Evolutionary conservation across 768 basidiomycete genomes (phyloP).

Genomic region (Serendipita indica): DNA sequence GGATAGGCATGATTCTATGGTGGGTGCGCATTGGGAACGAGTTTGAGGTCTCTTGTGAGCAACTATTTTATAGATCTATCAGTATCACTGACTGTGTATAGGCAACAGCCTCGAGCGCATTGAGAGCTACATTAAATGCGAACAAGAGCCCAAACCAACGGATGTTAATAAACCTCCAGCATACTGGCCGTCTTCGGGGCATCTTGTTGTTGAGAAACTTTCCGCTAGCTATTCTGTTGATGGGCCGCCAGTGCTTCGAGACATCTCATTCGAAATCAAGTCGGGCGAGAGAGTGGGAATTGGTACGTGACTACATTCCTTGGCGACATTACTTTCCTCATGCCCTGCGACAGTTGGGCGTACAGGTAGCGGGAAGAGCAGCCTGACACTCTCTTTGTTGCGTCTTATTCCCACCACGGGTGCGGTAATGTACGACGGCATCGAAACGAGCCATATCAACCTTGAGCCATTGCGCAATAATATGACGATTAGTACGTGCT

Average conservation of each 20-base stretch:
- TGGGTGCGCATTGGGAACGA: slow-evolving; percentile 30
- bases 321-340: background rate
- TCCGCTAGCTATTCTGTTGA: slow-evolving; percentile 40
- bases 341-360: slow-evolving; percentile 32
- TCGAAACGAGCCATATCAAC: slow-evolving; percentile 35
- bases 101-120: slow-evolving; percentile 34
- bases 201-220: slow-evolving; percentile 36
- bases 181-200: slow-evolving; percentile 47
- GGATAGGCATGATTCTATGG: slow-evolving; percentile 13
- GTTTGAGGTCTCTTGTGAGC: slow-evolving; percentile 32
- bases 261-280: slow-evolving; percentile 41
- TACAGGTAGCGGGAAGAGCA: slow-evolving; percentile 38
- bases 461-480: slow-evolving; percentile 40
- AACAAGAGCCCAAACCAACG: slow-evolving; percentile 35
- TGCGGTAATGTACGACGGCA: slow-evolving; percentile 38
- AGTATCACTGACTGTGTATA: background rate
- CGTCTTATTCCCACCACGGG: slow-evolving; percentile 45
- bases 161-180: slow-evolving; percentile 38
- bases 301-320: slow-evolving; percentile 23
- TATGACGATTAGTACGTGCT: slow-evolving; percentile 36
- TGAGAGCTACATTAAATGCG: slow-evolving; percentile 39
- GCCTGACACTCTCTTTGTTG: slow-evolving; percentile 38
- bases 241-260: slow-evolving; percentile 45
- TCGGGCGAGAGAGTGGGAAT: slow-evolving; percentile 48
- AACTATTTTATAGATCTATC: background rate